Base-by-base conservation (phyloP, 306 rosid genomes). In the Lathyrus oleraceus region DNA sequence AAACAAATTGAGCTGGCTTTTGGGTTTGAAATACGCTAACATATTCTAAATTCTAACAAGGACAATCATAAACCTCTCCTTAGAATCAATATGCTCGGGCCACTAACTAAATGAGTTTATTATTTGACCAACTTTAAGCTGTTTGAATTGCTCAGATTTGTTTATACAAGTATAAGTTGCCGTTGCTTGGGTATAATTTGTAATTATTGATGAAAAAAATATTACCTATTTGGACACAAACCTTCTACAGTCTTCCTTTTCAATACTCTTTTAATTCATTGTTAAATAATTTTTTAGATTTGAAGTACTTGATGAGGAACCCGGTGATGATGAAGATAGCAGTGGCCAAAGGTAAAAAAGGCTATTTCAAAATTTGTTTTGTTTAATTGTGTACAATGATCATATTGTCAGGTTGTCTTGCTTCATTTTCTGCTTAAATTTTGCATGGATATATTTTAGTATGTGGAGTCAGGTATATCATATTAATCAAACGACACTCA, bases 281-380 rank as follows among this genome's bases (percentile, higher is more conserved):
- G 20, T 70, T 42, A 61, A 39, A n/a, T 57, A 71, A 54, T 67
- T 69, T 58, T 81, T 73, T 86, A 94, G 99, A 79, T 87, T 94
- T 76, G 97, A 94, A 75, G 97, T 94, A 57, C 85, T 94, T 45
- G 99, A 94, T 52, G 99, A 94, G 84, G 99, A 94, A 66, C 97
- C 97, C 0, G 98, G 96, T 39, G 99, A 94, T 80, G 97, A 94
- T 67, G 97, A 94, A 68, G 99, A 94, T 57, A 65, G 89, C 40
- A 83, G 84, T 39, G 96, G 86, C 72, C 99, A 83, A 78, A 84
- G 95, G 99, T 94, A 73, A 19, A 75, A 35, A 35, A 35, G 39
- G 28, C 28, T 49, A 25, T 38, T 38, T 70, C 13, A 19, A 44
- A 61, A 43, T 36, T 36, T 65, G 35, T 63, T 36, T 16, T 43